A percentile compares a stretch with the other conserved stretches of the same genome.
Conservation (phyloP, 176 grass and related monocot genomes). For the Elaeis guineensis region DNA sequence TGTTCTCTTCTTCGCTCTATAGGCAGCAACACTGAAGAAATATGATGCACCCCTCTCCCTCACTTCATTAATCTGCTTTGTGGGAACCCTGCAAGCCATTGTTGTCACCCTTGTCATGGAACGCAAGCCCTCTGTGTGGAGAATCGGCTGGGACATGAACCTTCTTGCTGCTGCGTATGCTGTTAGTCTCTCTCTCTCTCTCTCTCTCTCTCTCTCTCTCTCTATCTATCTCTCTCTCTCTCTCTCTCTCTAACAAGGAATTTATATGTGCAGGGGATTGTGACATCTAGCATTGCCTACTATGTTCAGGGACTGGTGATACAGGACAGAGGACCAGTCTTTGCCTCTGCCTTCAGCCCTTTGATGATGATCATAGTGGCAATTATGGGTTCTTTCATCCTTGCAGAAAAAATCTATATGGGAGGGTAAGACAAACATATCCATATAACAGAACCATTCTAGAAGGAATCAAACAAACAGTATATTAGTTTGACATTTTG, state of each 20-base stretch:
- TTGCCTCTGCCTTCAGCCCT: conserved; percentile 95
- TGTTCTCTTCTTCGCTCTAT: not conserved
- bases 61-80: conserved; percentile 73
- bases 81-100: conserved; percentile 91
- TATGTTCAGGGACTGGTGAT: conserved; percentile 98
- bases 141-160: conserved; percentile 96
- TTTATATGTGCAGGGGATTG: conserved; percentile 56
- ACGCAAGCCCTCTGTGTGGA: conserved; percentile 54
- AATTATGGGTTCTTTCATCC: conserved; percentile 97
- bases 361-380: conserved; percentile 99
- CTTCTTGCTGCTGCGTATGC: conserved; percentile 93
- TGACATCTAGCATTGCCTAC: conserved; percentile 99
- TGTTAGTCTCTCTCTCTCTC: conserved; percentile 34
- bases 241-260: not conserved
- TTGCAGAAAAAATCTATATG: conserved; percentile 90
- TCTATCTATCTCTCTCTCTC: no score
- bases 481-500: no score
- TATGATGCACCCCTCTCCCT: conserved; percentile 88
- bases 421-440: conserved; percentile 47
- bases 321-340: conserved; percentile 68
- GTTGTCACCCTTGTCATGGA: conserved; percentile 86
- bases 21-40: conserved; percentile 67
- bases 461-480: no score
- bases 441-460: no score
- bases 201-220: not conserved